Conservation (phyloP, 805 yeast genomes). For the Kuraishia borneana region DNA sequence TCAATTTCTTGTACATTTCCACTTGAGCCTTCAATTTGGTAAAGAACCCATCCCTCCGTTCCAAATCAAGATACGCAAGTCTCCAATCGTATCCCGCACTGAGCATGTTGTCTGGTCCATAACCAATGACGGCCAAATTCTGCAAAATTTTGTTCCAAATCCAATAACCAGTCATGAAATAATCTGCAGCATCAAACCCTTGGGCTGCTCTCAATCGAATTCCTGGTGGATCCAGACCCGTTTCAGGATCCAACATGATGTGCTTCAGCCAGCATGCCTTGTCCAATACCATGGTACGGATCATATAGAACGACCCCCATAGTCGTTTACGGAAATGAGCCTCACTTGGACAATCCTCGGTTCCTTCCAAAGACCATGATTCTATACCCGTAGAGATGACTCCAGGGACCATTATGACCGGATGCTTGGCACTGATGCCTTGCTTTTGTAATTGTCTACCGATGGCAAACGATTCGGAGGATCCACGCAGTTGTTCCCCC, state of each 20-base stretch:
- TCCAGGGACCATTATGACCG: conserved; percentile 92
- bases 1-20: conserved; percentile 42
- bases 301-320: conserved; percentile 97
- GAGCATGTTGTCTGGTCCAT: conserved; percentile 82
- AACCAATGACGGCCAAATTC: conserved; percentile 87
- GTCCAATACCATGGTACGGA: conserved; percentile 83
- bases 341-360: conserved; percentile 71
- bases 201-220: conserved; percentile 81
- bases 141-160: conserved; percentile 96
- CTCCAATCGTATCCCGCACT: conserved; percentile 97
- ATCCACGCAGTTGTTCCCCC: conserved; percentile 31
- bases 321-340: conserved; percentile 81
- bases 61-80: conserved; percentile 79
- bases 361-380: conserved; percentile 77
- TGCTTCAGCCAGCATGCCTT: conserved; percentile 92
- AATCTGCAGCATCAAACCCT: conserved; percentile 95
- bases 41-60: conserved; percentile 79
- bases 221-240: conserved; percentile 88
- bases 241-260: conserved; percentile 76
- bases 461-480: conserved; percentile 80
- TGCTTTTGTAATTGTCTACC: conserved; percentile 53
- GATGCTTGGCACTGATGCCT: conserved; percentile 47
- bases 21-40: conserved; percentile 62
- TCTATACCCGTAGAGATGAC: conserved; percentile 93
- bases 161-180: conserved; percentile 96